phyloP scores from a whole-genome alignment of 192 early-diverging fungal species.

The Podila clonocystis region DNA sequence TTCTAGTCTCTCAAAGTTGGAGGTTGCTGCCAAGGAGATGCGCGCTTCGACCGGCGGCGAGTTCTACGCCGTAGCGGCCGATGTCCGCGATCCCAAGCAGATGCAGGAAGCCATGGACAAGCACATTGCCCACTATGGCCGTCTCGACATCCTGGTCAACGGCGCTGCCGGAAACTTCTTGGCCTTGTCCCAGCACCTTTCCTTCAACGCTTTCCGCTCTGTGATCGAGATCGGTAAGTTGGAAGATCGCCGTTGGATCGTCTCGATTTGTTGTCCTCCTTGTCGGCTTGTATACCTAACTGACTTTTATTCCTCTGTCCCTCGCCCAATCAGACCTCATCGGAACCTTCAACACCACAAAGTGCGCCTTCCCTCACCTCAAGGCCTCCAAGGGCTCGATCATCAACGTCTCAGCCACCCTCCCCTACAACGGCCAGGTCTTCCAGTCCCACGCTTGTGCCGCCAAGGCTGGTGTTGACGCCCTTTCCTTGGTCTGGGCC shows the following conservation, averaged over 20 bases:
- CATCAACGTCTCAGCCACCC: conserved; percentile 77
- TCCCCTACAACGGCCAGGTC: conserved; percentile 64
- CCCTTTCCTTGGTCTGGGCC: conserved; percentile 67
- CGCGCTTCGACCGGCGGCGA: conserved; percentile 64
- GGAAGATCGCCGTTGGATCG: too few species aligned
- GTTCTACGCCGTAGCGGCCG: conserved; percentile 63
- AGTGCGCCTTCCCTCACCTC: conserved; percentile 72
- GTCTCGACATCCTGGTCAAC: conserved; percentile 70
- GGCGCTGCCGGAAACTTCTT: conserved; percentile 81
- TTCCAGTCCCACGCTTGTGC: conserved; percentile 60
- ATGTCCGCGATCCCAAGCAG: conserved; percentile 70
- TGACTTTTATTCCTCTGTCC: background rate
- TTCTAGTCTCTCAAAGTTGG: conserved; percentile 64
- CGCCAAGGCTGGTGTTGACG: conserved; percentile 74
- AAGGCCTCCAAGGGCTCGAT: conserved; percentile 72
- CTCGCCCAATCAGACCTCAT: conserved; percentile 53
- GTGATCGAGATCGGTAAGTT: conserved; percentile 64
- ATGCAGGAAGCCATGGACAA: conserved; percentile 67
- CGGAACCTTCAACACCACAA: conserved; percentile 82
- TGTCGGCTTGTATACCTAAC: conserved; percentile 31
- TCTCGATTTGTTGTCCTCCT: background rate
- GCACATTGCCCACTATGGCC: conserved; percentile 69
- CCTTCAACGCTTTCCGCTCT: conserved; percentile 77
- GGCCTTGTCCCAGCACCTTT: conserved; percentile 68
- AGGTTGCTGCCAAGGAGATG: conserved; percentile 73